phyloP scores from a whole-genome alignment of 345 rosid genomes.

The Camelina laxa region DNA sequence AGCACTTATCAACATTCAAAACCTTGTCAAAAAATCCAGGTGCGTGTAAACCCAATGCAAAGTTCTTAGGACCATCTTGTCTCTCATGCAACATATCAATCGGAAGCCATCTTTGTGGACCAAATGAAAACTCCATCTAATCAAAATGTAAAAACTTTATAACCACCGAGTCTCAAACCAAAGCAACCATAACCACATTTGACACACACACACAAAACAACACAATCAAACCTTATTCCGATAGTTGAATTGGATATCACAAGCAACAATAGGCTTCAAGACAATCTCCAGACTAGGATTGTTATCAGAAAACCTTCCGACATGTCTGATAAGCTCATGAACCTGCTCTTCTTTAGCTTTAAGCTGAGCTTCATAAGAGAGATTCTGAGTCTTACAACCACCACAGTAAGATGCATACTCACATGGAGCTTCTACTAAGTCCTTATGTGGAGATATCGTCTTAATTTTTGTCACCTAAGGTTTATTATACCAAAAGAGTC shows the following conservation, averaged over 20 bases:
- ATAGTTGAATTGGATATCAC: slow-evolving; percentile 77
- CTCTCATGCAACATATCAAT: slow-evolving; percentile 59
- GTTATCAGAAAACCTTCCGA: slow-evolving; percentile 70
- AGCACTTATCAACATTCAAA: slow-evolving; percentile 74
- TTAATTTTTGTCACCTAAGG: slow-evolving; percentile 67
- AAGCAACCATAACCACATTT: neutral
- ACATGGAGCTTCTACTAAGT: slow-evolving; percentile 88
- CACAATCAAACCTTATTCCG: slow-evolving; percentile 74
- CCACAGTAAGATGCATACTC: slow-evolving; percentile 85
- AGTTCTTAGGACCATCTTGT: slow-evolving; percentile 55
- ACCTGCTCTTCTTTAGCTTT: slow-evolving; percentile 89
- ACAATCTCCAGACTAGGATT: slow-evolving; percentile 47
- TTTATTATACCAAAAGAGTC: neutral
- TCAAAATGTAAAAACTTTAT: neutral
- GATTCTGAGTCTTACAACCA: slow-evolving; percentile 88
- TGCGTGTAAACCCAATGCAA: slow-evolving; percentile 85
- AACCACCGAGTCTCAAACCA: slow-evolving; percentile 26
- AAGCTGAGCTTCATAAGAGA: slow-evolving; percentile 81
- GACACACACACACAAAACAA: neutral
- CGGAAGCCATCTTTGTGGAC: slow-evolving; percentile 81
- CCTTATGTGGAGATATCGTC: slow-evolving; percentile 75
- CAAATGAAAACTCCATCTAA: slow-evolving; percentile 96
- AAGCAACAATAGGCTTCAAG: slow-evolving; percentile 84
- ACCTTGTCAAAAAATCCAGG: slow-evolving; percentile 94
- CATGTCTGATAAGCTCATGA: slow-evolving; percentile 62